phyloP scores from a whole-genome alignment of 169 alveolate genomes.

The Plasmodium inui region DNA sequence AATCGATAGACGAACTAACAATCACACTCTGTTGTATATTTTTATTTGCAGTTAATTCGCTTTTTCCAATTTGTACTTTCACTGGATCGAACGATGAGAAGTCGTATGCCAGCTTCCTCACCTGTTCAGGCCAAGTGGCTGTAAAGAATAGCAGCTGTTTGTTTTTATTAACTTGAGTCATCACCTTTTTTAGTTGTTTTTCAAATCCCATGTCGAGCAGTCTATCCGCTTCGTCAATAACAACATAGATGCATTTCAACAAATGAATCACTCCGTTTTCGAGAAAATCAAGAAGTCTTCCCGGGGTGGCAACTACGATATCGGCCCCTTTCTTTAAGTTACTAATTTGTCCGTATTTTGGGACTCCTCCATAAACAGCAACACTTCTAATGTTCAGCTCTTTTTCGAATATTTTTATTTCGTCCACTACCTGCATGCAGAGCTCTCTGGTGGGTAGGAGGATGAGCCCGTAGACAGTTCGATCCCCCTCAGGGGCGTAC shows the following conservation, averaged over 20 bases:
- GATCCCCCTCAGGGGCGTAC: slow-evolving; percentile 75
- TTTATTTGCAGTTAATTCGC: slow-evolving; percentile 89
- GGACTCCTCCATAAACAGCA: slow-evolving; percentile 91
- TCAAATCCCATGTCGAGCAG: slow-evolving; percentile 98
- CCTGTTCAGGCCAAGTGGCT: slow-evolving; percentile 96
- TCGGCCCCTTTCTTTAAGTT: slow-evolving; percentile 93
- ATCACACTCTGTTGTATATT: slow-evolving; percentile 86
- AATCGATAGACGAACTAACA: slow-evolving; percentile 83
- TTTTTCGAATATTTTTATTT: slow-evolving; percentile 81
- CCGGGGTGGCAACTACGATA: slow-evolving; percentile 97
- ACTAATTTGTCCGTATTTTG: slow-evolving; percentile 79
- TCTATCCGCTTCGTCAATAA: slow-evolving; percentile 98
- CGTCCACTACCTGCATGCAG: slow-evolving; percentile 89
- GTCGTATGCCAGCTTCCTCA: slow-evolving; percentile 90
- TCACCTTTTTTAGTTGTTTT: slow-evolving; percentile 90
- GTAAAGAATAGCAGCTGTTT: slow-evolving; percentile 93
- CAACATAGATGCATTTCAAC: slow-evolving; percentile 92
- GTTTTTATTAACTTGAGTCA: slow-evolving; percentile 94
- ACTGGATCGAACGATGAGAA: slow-evolving; percentile 90
- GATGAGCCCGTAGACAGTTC: slow-evolving; percentile 81
- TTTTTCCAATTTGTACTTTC: slow-evolving; percentile 91
- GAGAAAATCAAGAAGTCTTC: slow-evolving; percentile 94
- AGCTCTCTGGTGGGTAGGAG: slow-evolving; percentile 92
- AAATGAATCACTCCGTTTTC: slow-evolving; percentile 89
- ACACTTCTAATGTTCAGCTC: slow-evolving; percentile 81